Conservation (phyloP, 139 green algal genomes). For the Chlamydomonas sphaeroides region DNA sequence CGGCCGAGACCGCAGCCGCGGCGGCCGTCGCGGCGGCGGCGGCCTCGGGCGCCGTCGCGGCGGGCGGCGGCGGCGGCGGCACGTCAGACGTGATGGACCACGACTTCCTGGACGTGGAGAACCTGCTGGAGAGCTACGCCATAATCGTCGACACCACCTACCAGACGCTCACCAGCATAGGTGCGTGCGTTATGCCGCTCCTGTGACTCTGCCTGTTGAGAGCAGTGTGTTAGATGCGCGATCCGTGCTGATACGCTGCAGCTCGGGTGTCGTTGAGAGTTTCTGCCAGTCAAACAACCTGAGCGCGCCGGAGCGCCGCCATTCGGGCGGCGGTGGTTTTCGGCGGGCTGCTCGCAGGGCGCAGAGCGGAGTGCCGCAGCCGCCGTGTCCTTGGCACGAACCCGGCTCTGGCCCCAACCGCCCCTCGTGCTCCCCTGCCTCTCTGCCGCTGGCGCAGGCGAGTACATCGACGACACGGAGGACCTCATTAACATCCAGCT, state of each 20-base stretch:
- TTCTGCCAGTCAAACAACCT: no score
- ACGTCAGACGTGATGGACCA: conserved; percentile 26
- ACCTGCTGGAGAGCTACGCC: conserved; percentile 72
- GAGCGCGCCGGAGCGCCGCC: no score
- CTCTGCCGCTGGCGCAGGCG: conserved; percentile 55
- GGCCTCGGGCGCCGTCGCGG: no score
- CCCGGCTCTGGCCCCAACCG: no score
- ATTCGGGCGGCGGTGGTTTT: no score
- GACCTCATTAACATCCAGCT: conserved; percentile 97
- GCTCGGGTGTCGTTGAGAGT: no score
- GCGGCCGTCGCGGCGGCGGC: not conserved
- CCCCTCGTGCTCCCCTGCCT: not conserved
- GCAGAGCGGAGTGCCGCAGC: not conserved
- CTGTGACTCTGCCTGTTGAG: no score
- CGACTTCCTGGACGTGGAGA: conserved; percentile 71
- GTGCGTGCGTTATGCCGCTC: no score
- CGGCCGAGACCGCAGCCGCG: conserved; percentile 22
- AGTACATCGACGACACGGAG: conserved; percentile 98
- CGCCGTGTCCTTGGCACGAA: not conserved
- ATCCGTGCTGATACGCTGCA: not conserved
- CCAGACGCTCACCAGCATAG: conserved; percentile 75
- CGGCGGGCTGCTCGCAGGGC: no score
- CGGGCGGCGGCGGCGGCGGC: not conserved
- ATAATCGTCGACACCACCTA: conserved; percentile 76
- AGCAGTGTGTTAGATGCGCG: no score